Evolutionary conservation across 805 yeast species (phyloP), one percentile per base, ranked within the genome.

Genomic region (Candida parachauliodes): DNA sequence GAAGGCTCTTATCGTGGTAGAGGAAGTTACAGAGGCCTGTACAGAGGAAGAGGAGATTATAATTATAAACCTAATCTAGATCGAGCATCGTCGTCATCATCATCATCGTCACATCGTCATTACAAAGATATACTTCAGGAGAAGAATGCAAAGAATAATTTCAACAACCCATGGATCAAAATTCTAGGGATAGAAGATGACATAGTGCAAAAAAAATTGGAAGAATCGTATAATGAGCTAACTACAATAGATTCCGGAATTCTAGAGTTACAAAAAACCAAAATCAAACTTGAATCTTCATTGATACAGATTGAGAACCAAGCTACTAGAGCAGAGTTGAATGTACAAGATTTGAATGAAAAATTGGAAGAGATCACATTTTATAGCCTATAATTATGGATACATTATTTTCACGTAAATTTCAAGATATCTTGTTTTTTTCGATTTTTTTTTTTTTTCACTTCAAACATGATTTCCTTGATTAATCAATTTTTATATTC

Each of bases 291-390:
- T 28, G 49, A 48, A 26, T 38, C 37, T 17, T 37, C 47, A 2
- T 41, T 56, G 11, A 41, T 36, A 10, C 38, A 38, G 6, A 37
- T 60, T 23, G 55, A 54, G 31, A 39, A 45, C 8, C 61, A 59
- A 36, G 54, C 59, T 1, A 43, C 29, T 23, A 46, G 61, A 33
- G 72, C 68, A 37, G 62, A 51, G 14, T 44, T 65, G 26, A 58
- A 61, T 41, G 68, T 57, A 6, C 58, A 57, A 36, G 36, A 65
- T n/a, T 56, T 68, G 22, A 70, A 57, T 30, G 79, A 76, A 43
- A 73, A 72, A 46, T 55, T 76, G 29, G 79, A 74, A 44, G 74
- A 73, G 41, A 62, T 75, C 54, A 57, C 72, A 17, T 66, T 66
- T 41, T 45, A 66, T 36, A 70, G 46, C 18, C 16, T 35, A 28